Evolutionary conservation across 2,329 filamentous ascomycete species (phyloP), one percentile per base, ranked within the genome.

Genomic region (Grosmannia serpens): DNA sequence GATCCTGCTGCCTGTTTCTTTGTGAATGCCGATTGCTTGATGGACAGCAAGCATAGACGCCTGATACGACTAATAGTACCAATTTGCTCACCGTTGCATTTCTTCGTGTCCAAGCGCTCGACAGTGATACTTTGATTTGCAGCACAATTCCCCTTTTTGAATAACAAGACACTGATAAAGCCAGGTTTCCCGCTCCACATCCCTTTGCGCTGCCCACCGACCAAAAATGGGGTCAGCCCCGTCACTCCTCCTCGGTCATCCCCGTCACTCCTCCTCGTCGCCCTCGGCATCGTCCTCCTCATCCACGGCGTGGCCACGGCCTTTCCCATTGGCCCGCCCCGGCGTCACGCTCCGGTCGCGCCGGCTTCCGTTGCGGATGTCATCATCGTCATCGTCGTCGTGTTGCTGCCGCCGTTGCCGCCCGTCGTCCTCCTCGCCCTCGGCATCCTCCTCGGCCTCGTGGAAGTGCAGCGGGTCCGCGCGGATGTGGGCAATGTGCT

Each of bases 401-500:
- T 26, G 59, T 49, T 63, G 61, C 13, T 64, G 62, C 24, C 67
- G 65, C 57, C 49, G 50, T 11, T 11, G 31, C 27, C 44, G 62
- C 62, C 24, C 66, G 66, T 9, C 70, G 20, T 67, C 69, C 2
- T 65, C 66, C 35, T 62, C 59, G n/a, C 41, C 51, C 54, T 61
- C 59, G 29, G 7, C 66, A 66, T 27, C 69, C 69, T 69, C 68
- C 15, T 68, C 70, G 22, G 71, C 71, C 29, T 76, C 72, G 24
- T 75, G 68, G 62, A 72, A 75, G 24, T 77, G 77, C 31, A 80
- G 75, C 4, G 81, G 81, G 61, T 81, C 71, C 26, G 74, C 73
- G 66, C 75, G 77, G 71, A 78, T 85, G 56, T 73, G 67, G 59
- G 74, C 74, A 70, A 84, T 78, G 61, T 76, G 73, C n/a, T 72